Evolutionary conservation across 2,329 filamentous ascomycete genomes (phyloP), one percentile per base, ranked within the genome.

Genomic region (Penicillium sp.): DNA sequence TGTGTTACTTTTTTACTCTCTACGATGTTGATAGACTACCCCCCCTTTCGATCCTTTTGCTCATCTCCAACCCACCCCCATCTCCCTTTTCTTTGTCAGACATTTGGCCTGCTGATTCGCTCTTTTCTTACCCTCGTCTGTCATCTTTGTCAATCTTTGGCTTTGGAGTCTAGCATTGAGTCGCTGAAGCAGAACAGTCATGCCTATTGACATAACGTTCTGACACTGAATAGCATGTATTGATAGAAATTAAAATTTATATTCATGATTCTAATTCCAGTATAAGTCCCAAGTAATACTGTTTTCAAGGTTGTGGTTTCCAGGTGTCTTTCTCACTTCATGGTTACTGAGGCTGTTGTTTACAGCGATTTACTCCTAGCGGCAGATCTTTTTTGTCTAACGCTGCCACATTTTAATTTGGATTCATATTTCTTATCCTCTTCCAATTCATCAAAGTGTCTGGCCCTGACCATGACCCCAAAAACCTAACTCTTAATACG

Each of bases 1-100:
- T 65, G 59, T 67, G 44, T 65, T 65, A 60, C 50, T 57, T 54
- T 51, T 40, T 42, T 34, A 53, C 33, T 58, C 40, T 46, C 44
- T 34, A 18, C 55, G 55, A 57, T 64, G 54, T 66, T 54, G 55
- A 62, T 67, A 65, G 59, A 66, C 42, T 45, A 56, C 46, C 37
- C 54, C 48, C 55, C 52, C 46, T 40, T n/a, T n/a, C 40, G 19
- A 56, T 48, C 23, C 39, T 51, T 53, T 57, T 33, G 40, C 44
- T 43, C 55, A 28, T 23, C 43, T 3, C 42, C 23, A 28, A 26
- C 47, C 43, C 50, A 53, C 57, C 48, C 45, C 31, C 46, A 63
- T 56, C 60, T 58, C 62, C 57, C 56, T 29, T 61, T 40, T 61
- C 11, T n/a, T 37, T 40, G 37, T 14, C 16, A 8, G 39, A 26